A percentile compares a stretch with the other conserved stretches of the same genome.
These are phyloP conservation scores for Monilinia vaccinii-corymbosi DNA, from an alignment of 2,329 filamentous ascomycete genomes.

Conservation along the genomic window DNA sequence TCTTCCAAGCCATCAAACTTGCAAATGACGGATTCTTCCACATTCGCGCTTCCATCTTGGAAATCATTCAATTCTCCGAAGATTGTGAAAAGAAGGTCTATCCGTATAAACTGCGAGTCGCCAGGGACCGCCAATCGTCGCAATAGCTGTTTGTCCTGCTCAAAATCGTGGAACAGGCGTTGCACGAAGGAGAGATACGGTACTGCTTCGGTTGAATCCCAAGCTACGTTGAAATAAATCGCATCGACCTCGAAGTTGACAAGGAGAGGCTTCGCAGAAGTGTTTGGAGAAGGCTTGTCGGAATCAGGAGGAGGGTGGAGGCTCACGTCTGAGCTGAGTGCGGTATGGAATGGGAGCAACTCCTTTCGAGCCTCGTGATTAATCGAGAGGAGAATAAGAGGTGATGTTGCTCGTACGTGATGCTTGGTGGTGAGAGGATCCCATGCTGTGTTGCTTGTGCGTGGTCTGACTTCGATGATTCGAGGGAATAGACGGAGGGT, in stretches of 20 bases:
- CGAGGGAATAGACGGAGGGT: neutral
- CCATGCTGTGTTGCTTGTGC: neutral
- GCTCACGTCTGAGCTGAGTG: neutral
- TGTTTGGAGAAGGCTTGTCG: neutral
- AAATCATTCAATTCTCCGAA: neutral
- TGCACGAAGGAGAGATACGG: neutral
- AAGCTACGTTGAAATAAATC: neutral
- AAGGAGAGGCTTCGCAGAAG: neutral
- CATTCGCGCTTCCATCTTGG: neutral
- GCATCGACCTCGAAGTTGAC: neutral
- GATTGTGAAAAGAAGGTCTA: neutral
- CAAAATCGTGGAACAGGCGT: neutral
- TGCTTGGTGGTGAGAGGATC: neutral
- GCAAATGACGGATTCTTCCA: neutral
- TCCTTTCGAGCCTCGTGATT: neutral
- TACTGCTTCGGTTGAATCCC: neutral
- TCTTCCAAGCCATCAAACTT: neutral
- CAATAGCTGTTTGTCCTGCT: neutral
- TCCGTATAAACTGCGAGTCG: neutral
- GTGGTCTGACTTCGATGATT: constrained; percentile 2
- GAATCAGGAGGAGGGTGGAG: neutral
- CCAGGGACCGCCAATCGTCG: neutral
- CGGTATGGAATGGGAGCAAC: neutral
- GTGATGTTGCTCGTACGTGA: neutral
- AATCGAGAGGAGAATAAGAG: neutral